Base-by-base conservation (phyloP, 495 filamentous ascomycete genomes). In the Cryomyces minteri region DNA sequence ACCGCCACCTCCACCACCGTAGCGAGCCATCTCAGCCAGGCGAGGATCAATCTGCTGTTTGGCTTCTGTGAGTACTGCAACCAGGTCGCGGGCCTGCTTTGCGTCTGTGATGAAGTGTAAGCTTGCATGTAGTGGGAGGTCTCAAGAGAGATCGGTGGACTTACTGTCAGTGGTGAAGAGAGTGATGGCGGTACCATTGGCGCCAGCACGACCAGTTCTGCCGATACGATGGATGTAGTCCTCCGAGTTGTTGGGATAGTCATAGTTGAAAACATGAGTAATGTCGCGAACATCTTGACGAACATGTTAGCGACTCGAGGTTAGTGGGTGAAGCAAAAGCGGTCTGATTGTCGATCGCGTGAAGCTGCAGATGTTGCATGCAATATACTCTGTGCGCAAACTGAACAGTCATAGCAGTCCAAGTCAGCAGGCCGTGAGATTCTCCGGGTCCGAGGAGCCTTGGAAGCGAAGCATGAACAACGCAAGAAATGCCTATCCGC, bases 261-360 rank as follows among this genome's bases (percentile, higher is more conserved):
- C 90, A 82, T 95, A 96, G 80, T 98, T 98, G 68, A 98, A 74
- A 69, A 98, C 90, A 70, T 98, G 90, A 66, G 88, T 95, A 68
- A 98, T 98, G 74, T 98, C 88, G 66, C 87, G 87, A 73, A 98
- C 90, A 79, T 98, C 90, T 98, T 94, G 40, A 79, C 45, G 48
- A 62, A 51, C 56, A 64, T 68, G 84, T 95, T 94, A 96, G 88
- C 85, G 74, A 51, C 52, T 69, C 55, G 64, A 62, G 67, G 58
- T 52, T 51, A 48, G 56, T 61, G 62, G 58, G 53, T 57, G 61
- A 57, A 65, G 66, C 55, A 63, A 68, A 66, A 61, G 63, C 68
- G 62, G 68, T 67, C 70, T 69, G 59, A 64, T 63, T 72, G 58
- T 67, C 62, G 66, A 70, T 68, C 71, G 67, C 75, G 71, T 66